Conservation (phyloP, 2,329 filamentous ascomycete species). For the Phialophora chinensis region DNA sequence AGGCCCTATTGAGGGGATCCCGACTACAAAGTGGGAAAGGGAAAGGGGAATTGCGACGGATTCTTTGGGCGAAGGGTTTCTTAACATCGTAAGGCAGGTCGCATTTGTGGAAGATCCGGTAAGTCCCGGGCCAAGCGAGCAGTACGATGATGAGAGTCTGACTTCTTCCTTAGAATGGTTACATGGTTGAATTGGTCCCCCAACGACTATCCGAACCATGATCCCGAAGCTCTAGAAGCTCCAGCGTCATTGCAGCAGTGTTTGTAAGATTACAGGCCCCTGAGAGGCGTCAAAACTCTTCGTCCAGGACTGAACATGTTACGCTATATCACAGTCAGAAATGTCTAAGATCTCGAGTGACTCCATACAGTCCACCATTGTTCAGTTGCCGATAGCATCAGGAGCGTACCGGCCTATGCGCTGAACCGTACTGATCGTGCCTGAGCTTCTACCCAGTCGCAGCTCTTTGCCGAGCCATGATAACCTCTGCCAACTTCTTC, state of each 20-base stretch:
- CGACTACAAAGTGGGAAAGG: conserved; percentile 36
- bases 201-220: conserved; percentile 29
- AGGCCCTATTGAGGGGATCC: conserved; percentile 30
- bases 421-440: background rate
- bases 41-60: conserved; percentile 6
- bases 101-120: conserved; percentile 48
- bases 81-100: conserved; percentile 44
- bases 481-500: conserved; percentile 13
- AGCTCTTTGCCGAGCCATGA: conserved; percentile 14
- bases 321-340: background rate
- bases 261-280: background rate
- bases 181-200: conserved; percentile 45
- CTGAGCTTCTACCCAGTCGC: conserved; percentile 1
- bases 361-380: conserved; percentile 20
- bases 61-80: conserved; percentile 43
- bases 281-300: background rate
- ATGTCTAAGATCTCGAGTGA: background rate
- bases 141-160: background rate
- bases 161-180: conserved; percentile 42
- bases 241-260: background rate
- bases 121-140: conserved; percentile 29
- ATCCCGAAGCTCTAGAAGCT: background rate
- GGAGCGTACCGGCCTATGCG: background rate
- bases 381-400: conserved; percentile 2
- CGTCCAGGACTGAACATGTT: background rate